Conservation (phyloP, 179 eudicot genomes). For the Silene vulgaris region DNA sequence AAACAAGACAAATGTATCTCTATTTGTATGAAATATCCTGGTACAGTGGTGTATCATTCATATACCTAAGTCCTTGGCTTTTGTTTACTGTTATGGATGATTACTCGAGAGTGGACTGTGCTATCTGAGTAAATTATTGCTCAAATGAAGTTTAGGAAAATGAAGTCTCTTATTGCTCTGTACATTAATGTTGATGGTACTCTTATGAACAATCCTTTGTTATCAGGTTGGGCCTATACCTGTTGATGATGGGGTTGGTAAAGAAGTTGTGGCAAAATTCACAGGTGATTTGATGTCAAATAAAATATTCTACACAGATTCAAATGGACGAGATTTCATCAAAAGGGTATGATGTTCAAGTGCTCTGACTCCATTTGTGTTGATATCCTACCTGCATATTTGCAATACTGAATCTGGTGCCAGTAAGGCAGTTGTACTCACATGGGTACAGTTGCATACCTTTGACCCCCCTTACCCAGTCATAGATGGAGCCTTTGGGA, state of each 20-base stretch:
- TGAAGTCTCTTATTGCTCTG: slow-evolving; percentile 2
- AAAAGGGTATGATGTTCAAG: slow-evolving; percentile 52
- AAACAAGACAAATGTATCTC: background rate
- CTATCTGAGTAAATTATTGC: slow-evolving; percentile 1
- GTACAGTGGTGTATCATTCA: slow-evolving; percentile 10
- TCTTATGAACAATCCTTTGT: slow-evolving; percentile 13
- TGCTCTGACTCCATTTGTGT: slow-evolving; percentile 2
- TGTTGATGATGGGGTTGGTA: slow-evolving; percentile 75
- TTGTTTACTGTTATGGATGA: slow-evolving; percentile 8
- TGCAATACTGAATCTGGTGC: background rate
- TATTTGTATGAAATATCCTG: slow-evolving; percentile 1
- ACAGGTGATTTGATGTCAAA: slow-evolving; percentile 53
- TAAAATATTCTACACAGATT: slow-evolving; percentile 84
- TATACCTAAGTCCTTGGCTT: slow-evolving; percentile 4
- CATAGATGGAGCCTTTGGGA: slow-evolving; percentile 1
- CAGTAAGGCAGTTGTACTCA: background rate
- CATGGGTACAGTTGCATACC: background rate
- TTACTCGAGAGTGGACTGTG: background rate
- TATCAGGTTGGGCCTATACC: slow-evolving; percentile 94
- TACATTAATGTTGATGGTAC: background rate
- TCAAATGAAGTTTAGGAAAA: background rate
- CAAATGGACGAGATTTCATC: slow-evolving; percentile 93
- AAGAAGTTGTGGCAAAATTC: slow-evolving; percentile 75
- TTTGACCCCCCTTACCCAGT: background rate
- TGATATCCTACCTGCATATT: background rate